These are phyloP conservation scores for Clathrospora elynae DNA, from an alignment of 2,329 filamentous ascomycete species.

Conservation along the genomic window DNA sequence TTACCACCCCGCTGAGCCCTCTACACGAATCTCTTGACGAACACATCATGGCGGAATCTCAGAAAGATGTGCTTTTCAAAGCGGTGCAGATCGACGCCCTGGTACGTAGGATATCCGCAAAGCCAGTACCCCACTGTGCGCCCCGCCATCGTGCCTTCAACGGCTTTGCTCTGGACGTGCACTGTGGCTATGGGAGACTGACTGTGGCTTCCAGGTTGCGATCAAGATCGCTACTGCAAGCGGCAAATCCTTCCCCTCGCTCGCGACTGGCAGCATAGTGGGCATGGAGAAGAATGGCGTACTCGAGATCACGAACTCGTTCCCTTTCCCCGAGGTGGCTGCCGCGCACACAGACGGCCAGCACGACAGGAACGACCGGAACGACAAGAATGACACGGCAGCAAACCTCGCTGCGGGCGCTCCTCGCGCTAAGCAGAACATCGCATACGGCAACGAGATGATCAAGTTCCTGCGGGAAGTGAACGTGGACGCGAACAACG, in stretches of 20 bases:
- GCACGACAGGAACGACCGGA: no score
- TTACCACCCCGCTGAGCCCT: constrained; percentile 21
- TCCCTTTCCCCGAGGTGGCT: constrained; percentile 88
- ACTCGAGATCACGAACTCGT: constrained; percentile 91
- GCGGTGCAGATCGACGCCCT: constrained; percentile 93
- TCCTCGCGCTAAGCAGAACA: constrained; percentile 88
- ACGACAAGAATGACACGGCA: constrained; percentile 38
- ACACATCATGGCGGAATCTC: constrained; percentile 44
- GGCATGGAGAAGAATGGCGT: constrained; percentile 85
- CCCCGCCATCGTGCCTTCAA: constrained; percentile 32
- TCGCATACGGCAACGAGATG: constrained; percentile 92
- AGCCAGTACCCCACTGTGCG: constrained; percentile 37
- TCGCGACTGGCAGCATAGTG: constrained; percentile 86
- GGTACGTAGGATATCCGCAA: constrained; percentile 62
- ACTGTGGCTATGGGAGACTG: constrained; percentile 15
- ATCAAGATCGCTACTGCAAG: constrained; percentile 99
- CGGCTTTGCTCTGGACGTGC: background rate
- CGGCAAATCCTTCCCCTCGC: constrained; percentile 83
- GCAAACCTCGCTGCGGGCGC: constrained; percentile 78
- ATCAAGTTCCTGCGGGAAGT: constrained; percentile 95
- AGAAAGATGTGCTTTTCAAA: constrained; percentile 65
- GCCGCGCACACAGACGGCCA: constrained; percentile 59
- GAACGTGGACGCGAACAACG: constrained; percentile 96
- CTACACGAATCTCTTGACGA: constrained; percentile 18
- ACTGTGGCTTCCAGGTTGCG: constrained; percentile 68